Conservation (phyloP, 805 yeast genomes). For the Brettanomyces sp. region DNA sequence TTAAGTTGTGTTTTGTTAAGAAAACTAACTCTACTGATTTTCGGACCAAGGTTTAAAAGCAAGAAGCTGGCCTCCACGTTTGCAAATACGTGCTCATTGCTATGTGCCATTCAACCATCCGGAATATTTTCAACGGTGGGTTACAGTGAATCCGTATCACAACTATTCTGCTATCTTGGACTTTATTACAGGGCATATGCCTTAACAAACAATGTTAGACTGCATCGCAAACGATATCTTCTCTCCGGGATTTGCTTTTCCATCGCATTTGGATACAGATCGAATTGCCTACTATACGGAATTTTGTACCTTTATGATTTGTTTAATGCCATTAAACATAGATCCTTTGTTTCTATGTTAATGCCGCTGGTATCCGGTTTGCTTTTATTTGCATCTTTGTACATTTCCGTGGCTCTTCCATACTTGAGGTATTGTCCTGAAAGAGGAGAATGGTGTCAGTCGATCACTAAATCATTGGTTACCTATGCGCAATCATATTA, state of each 20-base stretch:
- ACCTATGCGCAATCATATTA: conserved; percentile 66
- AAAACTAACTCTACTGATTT: conserved; percentile 29
- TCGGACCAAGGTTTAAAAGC: too few species aligned
- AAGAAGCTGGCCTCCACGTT: neutral
- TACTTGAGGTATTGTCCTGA: conserved; percentile 57
- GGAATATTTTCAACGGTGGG: conserved; percentile 69
- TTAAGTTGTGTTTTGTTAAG: conserved; percentile 40
- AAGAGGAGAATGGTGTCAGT: conserved; percentile 71
- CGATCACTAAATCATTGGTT: conserved; percentile 49
- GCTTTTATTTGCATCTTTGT: conserved; percentile 36
- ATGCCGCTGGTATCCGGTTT: conserved; percentile 47
- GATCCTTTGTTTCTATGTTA: conserved; percentile 3
- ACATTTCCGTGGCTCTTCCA: conserved; percentile 41
- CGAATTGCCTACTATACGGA: conserved; percentile 74
- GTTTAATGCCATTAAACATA: conserved; percentile 1
- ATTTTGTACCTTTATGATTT: conserved; percentile 53
- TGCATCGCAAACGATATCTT: conserved; percentile 20
- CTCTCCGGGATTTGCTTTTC: conserved; percentile 48
- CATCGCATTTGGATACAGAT: conserved; percentile 53
- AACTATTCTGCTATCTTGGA: conserved; percentile 49
- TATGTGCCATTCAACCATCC: conserved; percentile 62
- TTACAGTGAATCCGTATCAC: conserved; percentile 70
- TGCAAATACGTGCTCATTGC: conserved; percentile 15
- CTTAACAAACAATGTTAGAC: conserved; percentile 2
- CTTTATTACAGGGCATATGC: conserved; percentile 38